A percentile compares a stretch with the other conserved stretches of the same genome.
phyloP scores from a whole-genome alignment of 768 basidiomycete genomes.

The Termitomyces sp. region DNA sequence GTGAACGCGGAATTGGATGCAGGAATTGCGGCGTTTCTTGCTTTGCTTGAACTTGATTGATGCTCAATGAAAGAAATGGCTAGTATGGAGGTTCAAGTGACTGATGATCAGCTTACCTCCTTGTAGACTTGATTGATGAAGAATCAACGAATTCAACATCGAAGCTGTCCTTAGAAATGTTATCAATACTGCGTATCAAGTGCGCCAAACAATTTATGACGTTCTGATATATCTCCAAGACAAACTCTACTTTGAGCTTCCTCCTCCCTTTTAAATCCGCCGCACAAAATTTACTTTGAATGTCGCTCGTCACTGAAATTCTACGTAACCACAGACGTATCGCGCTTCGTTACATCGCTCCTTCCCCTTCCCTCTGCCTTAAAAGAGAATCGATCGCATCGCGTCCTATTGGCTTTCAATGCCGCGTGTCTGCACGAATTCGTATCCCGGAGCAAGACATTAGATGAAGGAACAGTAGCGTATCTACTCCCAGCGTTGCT shows the following conservation, averaged over 20 bases:
- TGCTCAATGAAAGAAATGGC: constrained; percentile 60
- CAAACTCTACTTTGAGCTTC: constrained; percentile 64
- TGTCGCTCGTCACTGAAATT: constrained; percentile 77
- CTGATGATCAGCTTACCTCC: constrained; percentile 15
- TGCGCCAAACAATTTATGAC: constrained; percentile 29
- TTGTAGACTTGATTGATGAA: constrained; percentile 27
- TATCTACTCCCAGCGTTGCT: constrained; percentile 63
- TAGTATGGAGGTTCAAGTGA: constrained; percentile 89
- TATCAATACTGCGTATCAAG: constrained; percentile 81
- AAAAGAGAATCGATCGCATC: constrained; percentile 53
- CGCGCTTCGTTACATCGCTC: constrained; percentile 67
- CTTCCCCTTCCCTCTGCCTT: constrained; percentile 49
- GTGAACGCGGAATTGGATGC: constrained; percentile 62
- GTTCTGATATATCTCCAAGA: constrained; percentile 31
- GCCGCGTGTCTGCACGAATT: constrained; percentile 78
- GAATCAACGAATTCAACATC: constrained; percentile 93
- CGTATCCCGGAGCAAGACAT: constrained; percentile 50
- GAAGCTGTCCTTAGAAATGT: constrained; percentile 78
- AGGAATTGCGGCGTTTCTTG: constrained; percentile 58
- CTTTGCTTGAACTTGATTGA: constrained; percentile 56
- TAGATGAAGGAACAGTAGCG: constrained; percentile 67
- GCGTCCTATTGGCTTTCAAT: constrained; percentile 79
- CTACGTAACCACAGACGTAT: constrained; percentile 60
- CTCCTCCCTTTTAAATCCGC: constrained; percentile 76
- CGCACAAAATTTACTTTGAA: constrained; percentile 68